Evolutionary conservation across 1,284 basidiomycete species (phyloP).

Genomic region (Erythrobasidium hasegawianum): DNA sequence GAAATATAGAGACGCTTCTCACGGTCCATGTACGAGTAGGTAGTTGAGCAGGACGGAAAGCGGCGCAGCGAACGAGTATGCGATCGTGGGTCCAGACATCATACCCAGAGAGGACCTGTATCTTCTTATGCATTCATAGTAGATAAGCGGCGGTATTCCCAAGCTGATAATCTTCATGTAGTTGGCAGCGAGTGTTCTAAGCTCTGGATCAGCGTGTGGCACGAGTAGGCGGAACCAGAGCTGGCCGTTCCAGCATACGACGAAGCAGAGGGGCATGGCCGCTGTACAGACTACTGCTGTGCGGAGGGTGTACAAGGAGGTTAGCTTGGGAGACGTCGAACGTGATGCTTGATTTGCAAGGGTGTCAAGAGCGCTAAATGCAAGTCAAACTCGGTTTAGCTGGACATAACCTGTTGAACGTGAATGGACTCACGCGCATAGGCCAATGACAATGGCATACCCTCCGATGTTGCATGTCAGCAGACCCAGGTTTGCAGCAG

Average conservation of each 20-base stretch:
- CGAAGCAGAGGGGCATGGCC: constrained; percentile 37
- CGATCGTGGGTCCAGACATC: constrained; percentile 27
- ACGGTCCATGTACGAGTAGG: constrained; percentile 59
- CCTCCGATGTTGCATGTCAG: constrained; percentile 43
- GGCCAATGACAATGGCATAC: constrained; percentile 39
- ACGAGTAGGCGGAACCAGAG: constrained; percentile 64
- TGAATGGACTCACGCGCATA: constrained; percentile 9
- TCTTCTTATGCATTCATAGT: constrained; percentile 51
- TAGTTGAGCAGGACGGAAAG: constrained; percentile 80
- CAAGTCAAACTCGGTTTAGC: too few relatives aligned
- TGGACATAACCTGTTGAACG: too few relatives aligned
- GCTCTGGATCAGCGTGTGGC: constrained; percentile 60
- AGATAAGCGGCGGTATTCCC: constrained; percentile 80
- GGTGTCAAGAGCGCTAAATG: constrained; percentile 42
- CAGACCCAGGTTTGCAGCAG: constrained; percentile 40
- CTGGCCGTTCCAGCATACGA: constrained; percentile 42
- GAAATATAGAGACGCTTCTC: constrained; percentile 25
- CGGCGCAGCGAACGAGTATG: constrained; percentile 71
- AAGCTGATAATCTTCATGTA: constrained; percentile 71
- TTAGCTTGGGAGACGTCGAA: constrained; percentile 34
- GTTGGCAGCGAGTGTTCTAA: constrained; percentile 68
- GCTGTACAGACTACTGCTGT: constrained; percentile 39
- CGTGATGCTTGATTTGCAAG: constrained; percentile 43
- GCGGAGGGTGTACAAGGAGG: constrained; percentile 42
- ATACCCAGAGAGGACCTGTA: constrained; percentile 18